Evolutionary conservation across 2,329 filamentous ascomycete genomes (phyloP), one percentile per base, ranked within the genome.

Genomic region (Xylariaceae sp.): DNA sequence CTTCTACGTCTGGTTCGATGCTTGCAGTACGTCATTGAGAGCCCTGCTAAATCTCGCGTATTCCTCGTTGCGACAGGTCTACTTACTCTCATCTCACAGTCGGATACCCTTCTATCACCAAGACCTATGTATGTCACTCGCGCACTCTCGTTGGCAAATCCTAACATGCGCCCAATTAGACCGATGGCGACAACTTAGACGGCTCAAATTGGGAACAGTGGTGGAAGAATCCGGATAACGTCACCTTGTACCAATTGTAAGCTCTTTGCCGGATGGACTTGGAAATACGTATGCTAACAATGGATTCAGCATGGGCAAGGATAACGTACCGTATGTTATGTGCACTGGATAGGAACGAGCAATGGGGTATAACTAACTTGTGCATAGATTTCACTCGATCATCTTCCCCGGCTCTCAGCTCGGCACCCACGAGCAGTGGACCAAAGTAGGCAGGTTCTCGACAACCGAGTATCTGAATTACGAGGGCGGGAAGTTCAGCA

Each of bases 401-500:
- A 91, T 96, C 66, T 97, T 96, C 78, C 93, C 93, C 1, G 89
- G 83, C 31, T 91, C 86, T 40, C 88, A 96, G 69, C 78, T 97
- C 11, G 92, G 92, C 51, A 93, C 91, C 0, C 78, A 80, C 42
- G 87, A 96, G 62, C 85, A 86, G 57, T 97, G 92, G 92, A 96
- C 90, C 45, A 89, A 87, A 82, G 81, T 96, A 33, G 85, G 95
- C 73, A 89, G 91, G 65, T 80, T 97, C 46, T 94, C 89, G 9
- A 92, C 91, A 1, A 94, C 91, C 1, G 92, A 97, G 68, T 92
- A 94, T 19, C 78, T 94, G 59, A 92, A 93, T 74, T 94, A 94
- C 65, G 89, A 94, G 69, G 83, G 84, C 54, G 89, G 89, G 60
- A 97, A 97, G 69, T 97, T 97, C 75, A 92, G 87, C 68, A 97